A percentile compares a stretch with the other conserved stretches of the same genome.
phyloP scores from a whole-genome alignment of 139 green algal genomes.

The Chlorella sp. region DNA sequence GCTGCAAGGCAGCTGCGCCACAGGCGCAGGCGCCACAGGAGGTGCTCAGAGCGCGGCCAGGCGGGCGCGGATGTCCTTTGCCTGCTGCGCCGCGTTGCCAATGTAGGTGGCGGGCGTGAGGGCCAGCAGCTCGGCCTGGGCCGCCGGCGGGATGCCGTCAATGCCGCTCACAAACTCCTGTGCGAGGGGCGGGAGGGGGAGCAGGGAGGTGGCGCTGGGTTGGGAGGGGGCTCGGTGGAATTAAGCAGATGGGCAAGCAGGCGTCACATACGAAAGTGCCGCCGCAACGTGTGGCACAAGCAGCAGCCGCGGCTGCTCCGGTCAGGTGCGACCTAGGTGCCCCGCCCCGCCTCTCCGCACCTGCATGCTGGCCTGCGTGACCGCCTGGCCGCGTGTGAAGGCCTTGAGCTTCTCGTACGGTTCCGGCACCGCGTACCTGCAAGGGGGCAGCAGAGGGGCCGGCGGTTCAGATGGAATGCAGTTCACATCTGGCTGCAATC shows the following conservation, averaged over 20 bases:
- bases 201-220: too few relatives aligned
- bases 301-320: too few relatives aligned
- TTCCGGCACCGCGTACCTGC: slow-evolving; percentile 89
- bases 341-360: too few relatives aligned
- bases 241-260: too few relatives aligned
- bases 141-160: slow-evolving; percentile 72
- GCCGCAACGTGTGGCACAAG: too few relatives aligned
- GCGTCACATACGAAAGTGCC: too few relatives aligned
- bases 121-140: slow-evolving; percentile 70
- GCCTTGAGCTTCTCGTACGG: slow-evolving; percentile 99
- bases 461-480: too few relatives aligned
- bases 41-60: slow-evolving; percentile 30
- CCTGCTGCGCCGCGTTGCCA: slow-evolving; percentile 91
- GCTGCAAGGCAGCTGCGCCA: too few relatives aligned
- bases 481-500: too few relatives aligned
- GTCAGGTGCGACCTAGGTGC: too few relatives aligned
- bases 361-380: slow-evolving; percentile 76
- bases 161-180: slow-evolving; percentile 84
- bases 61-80: slow-evolving; percentile 42
- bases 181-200: neutral
- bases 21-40: too few relatives aligned
- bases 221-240: neutral
- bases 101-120: slow-evolving; percentile 91
- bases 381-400: slow-evolving; percentile 87
- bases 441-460: neutral